Evolutionary conservation across 805 yeast genomes (phyloP).

Genomic region (Candida taoyuanica): DNA sequence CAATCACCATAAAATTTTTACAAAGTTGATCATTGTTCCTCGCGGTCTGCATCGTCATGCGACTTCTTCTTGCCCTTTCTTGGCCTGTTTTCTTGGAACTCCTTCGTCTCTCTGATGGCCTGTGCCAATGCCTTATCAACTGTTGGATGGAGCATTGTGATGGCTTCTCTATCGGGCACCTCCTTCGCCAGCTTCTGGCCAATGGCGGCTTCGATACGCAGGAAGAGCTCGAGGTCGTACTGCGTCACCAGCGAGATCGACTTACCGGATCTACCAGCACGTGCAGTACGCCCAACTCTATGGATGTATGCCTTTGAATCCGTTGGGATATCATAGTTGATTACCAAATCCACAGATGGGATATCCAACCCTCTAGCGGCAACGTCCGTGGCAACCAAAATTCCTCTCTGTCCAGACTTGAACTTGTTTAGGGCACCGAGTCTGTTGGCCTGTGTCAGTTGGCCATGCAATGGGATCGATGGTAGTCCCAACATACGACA

Average conservation of each 20-base stretch:
- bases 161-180: slow-evolving; percentile 68
- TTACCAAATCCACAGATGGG: slow-evolving; percentile 71
- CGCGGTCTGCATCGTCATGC: slow-evolving; percentile 25
- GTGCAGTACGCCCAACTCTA: slow-evolving; percentile 93
- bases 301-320: slow-evolving; percentile 83
- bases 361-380: slow-evolving; percentile 90
- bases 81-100: slow-evolving; percentile 26
- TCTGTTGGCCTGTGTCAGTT: slow-evolving; percentile 78
- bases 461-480: slow-evolving; percentile 94
- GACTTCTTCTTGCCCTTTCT: slow-evolving; percentile 16
- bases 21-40: slow-evolving; percentile 17
- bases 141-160: slow-evolving; percentile 72
- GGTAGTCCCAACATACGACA: slow-evolving; percentile 79
- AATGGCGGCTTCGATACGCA: slow-evolving; percentile 84
- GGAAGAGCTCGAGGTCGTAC: slow-evolving; percentile 84
- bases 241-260: slow-evolving; percentile 88
- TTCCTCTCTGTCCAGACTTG: slow-evolving; percentile 64
- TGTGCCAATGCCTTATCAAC: slow-evolving; percentile 91
- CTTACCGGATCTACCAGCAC: slow-evolving; percentile 88
- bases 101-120: slow-evolving; percentile 53
- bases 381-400: slow-evolving; percentile 77
- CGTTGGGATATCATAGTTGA: slow-evolving; percentile 77
- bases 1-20: too few relatives aligned
- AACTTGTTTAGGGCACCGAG: slow-evolving; percentile 77
- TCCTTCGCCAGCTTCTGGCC: slow-evolving; percentile 83